Evolutionary conservation across 1,284 basidiomycete genomes (phyloP).

Genomic region (Boletus smithii): DNA sequence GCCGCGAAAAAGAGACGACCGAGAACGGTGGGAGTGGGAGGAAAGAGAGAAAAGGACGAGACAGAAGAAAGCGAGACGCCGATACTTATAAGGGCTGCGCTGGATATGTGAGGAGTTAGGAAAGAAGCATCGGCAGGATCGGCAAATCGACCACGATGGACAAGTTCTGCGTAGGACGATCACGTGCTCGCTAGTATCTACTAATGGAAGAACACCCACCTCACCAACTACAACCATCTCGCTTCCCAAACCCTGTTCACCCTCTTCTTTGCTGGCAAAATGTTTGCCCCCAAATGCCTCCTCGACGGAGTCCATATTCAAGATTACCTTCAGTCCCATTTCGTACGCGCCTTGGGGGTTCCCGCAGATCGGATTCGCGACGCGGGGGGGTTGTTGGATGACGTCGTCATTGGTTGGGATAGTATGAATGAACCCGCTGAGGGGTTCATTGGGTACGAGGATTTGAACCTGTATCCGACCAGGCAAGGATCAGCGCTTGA

Average conservation of each 20-base stretch:
- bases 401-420: slow-evolving; percentile 95
- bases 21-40: too few relatives aligned
- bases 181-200: too few relatives aligned
- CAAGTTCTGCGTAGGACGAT: too few relatives aligned
- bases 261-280: slow-evolving; percentile 89
- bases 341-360: slow-evolving; percentile 69
- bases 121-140: too few relatives aligned
- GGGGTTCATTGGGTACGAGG: slow-evolving; percentile 76
- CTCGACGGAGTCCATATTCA: slow-evolving; percentile 94
- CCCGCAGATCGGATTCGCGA: slow-evolving; percentile 70
- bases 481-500: slow-evolving; percentile 71
- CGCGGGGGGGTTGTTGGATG: slow-evolving; percentile 76
- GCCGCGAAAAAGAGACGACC: too few relatives aligned
- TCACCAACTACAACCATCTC: slow-evolving; percentile 91
- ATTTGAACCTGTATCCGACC: slow-evolving; percentile 66
- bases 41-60: too few relatives aligned
- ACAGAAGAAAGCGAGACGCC: too few relatives aligned
- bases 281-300: slow-evolving; percentile 87
- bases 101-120: too few relatives aligned
- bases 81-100: too few relatives aligned
- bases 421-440: slow-evolving; percentile 93
- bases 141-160: too few relatives aligned
- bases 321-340: slow-evolving; percentile 89
- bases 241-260: slow-evolving; percentile 89
- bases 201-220: too few relatives aligned